A percentile compares a stretch with the other conserved stretches of the same genome.
phyloP scores from a whole-genome alignment of 2,329 filamentous ascomycete species.

The Diplodia scrobiculata region DNA sequence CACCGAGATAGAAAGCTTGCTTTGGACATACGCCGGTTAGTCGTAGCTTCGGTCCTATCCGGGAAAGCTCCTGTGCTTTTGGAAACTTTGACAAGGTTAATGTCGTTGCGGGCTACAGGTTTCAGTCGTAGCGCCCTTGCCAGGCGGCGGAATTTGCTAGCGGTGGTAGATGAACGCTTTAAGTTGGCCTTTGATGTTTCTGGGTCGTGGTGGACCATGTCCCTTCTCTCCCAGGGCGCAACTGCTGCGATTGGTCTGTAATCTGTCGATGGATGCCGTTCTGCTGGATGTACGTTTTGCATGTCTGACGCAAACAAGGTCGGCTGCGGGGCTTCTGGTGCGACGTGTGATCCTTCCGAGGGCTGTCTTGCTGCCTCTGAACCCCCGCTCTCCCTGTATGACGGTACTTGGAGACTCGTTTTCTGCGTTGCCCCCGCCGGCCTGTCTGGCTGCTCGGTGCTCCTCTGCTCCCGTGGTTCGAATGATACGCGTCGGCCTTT shows the following conservation, averaged over 20 bases:
- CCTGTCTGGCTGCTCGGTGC: background rate
- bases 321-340: background rate
- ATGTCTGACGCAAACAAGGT: background rate
- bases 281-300: background rate
- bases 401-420: background rate
- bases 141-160: background rate
- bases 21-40: background rate
- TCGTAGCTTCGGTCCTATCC: too few species aligned
- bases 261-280: background rate
- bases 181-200: background rate
- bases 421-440: background rate
- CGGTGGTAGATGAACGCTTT: background rate
- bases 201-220: background rate
- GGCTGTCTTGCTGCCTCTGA: too few species aligned
- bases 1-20: conserved; percentile 7
- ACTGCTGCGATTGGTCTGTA: background rate
- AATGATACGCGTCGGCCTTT: background rate
- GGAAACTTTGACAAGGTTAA: background rate
- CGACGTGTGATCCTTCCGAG: background rate
- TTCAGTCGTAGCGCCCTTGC: background rate
- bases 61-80: background rate
- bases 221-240: background rate
- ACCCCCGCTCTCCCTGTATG: background rate
- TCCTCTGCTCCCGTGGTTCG: background rate
- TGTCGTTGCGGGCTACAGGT: background rate